Evolutionary conservation across 805 yeast species (phyloP).

Genomic region (Candida coquimbonensis): DNA sequence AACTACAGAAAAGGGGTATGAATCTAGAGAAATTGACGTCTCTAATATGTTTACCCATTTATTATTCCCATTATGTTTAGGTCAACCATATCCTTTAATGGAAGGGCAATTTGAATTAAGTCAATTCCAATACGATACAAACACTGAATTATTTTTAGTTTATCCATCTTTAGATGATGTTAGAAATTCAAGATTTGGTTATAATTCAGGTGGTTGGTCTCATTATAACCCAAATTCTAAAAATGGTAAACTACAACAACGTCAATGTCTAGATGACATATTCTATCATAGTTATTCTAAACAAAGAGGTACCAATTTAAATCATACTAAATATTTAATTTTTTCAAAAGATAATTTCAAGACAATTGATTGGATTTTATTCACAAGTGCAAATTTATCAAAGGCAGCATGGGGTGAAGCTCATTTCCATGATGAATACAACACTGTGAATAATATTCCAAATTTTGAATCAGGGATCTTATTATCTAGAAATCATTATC

Average conservation of each 20-base stretch:
- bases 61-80: constrained; percentile 15
- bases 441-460: constrained; percentile 23
- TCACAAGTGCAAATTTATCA: constrained; percentile 72
- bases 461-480: constrained; percentile 54
- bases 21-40: neutral
- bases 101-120: constrained; percentile 7
- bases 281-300: constrained; percentile 23
- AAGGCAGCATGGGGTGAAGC: constrained; percentile 74
- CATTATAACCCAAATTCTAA: constrained; percentile 33
- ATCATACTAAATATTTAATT: constrained; percentile 66
- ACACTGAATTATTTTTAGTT: constrained; percentile 31
- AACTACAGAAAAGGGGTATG: neutral
- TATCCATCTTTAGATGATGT: constrained; percentile 29
- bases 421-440: constrained; percentile 17
- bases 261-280: constrained; percentile 32
- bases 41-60: constrained; percentile 21
- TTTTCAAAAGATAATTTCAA: constrained; percentile 44
- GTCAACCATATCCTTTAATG: constrained; percentile 9
- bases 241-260: constrained; percentile 30
- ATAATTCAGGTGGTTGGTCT: constrained; percentile 41
- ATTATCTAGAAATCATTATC: constrained; percentile 25
- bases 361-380: constrained; percentile 57
- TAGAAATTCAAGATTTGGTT: constrained; percentile 28
- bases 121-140: constrained; percentile 21
- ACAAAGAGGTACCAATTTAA: constrained; percentile 31